These are phyloP conservation scores for Hypoxylon rickii DNA, from an alignment of 495 filamentous ascomycete genomes.

Conservation along the genomic window DNA sequence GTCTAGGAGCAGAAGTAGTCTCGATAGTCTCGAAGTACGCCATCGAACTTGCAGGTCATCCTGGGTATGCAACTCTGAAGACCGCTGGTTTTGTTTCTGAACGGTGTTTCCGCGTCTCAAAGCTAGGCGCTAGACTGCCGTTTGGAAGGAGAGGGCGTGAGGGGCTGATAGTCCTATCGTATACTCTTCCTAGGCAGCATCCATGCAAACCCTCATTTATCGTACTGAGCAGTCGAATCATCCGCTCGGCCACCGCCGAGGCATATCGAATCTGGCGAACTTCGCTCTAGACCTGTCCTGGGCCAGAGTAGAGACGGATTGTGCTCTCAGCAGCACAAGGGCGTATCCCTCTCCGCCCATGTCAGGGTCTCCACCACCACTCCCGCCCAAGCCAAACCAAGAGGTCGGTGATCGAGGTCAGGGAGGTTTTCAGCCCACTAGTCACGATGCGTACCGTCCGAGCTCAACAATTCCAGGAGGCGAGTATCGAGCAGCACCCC, in stretches of 20 bases:
- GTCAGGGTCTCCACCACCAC: slow-evolving; percentile 76
- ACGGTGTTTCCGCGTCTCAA: slow-evolving; percentile 19
- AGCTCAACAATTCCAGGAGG: slow-evolving; percentile 48
- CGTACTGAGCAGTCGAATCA: slow-evolving; percentile 48
- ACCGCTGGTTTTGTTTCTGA: slow-evolving; percentile 11
- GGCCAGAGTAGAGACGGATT: slow-evolving; percentile 69
- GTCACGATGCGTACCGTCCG: slow-evolving; percentile 54
- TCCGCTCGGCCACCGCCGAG: slow-evolving; percentile 65
- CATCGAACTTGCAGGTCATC: slow-evolving; percentile 18
- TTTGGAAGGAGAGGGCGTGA: slow-evolving; percentile 32
- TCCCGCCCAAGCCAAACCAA: slow-evolving; percentile 66
- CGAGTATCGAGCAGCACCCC: slow-evolving; percentile 42
- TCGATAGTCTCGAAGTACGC: not conserved
- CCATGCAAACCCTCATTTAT: slow-evolving; percentile 56
- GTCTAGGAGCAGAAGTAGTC: slow-evolving; percentile 4
- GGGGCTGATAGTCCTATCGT: slow-evolving; percentile 35
- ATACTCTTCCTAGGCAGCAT: slow-evolving; percentile 36
- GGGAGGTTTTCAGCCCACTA: slow-evolving; percentile 51
- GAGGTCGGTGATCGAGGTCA: slow-evolving; percentile 62
- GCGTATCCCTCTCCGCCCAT: slow-evolving; percentile 81
- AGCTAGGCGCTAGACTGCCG: slow-evolving; percentile 16
- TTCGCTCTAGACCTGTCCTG: slow-evolving; percentile 71
- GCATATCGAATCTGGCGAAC: slow-evolving; percentile 65
- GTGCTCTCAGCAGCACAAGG: slow-evolving; percentile 61
- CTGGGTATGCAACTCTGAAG: slow-evolving; percentile 21